phyloP scores from a whole-genome alignment of 2,329 filamentous ascomycete species.

The Biscogniauxia sp. region DNA sequence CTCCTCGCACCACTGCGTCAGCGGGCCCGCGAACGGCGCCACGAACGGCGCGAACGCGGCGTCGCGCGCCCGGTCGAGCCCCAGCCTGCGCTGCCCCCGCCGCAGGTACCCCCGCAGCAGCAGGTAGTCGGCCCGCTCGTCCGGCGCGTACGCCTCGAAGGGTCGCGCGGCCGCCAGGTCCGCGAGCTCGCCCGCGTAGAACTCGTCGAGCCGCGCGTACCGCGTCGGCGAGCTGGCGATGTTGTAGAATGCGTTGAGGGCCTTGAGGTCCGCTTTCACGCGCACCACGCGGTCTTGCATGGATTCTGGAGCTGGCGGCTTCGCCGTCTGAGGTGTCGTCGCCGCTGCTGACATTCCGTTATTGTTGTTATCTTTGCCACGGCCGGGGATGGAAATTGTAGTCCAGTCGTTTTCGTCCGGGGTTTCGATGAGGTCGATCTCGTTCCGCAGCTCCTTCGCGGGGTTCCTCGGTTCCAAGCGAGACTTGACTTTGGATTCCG shows the following conservation, averaged over 20 bases:
- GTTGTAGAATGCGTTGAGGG: conserved; percentile 49
- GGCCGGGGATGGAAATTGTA: background rate
- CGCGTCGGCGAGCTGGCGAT: conserved; percentile 44
- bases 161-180: conserved; percentile 29
- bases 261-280: conserved; percentile 42
- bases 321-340: background rate
- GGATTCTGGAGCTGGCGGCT: conserved; percentile 10
- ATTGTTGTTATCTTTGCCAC: background rate
- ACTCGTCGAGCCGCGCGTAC: conserved; percentile 38
- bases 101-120: conserved; percentile 47
- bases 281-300: conserved; percentile 41
- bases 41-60: conserved; percentile 40
- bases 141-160: conserved; percentile 40
- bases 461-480: background rate
- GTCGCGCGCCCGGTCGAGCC: conserved; percentile 38
- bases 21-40: conserved; percentile 39
- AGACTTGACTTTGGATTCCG: background rate
- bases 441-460: background rate
- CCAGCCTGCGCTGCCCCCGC: conserved; percentile 36
- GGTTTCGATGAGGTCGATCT: background rate
- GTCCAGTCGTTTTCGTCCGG: background rate
- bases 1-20: conserved; percentile 46
- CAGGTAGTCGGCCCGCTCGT: conserved; percentile 48
- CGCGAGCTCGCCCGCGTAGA: conserved; percentile 41
- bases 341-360: conserved; percentile 15